Evolutionary conservation across 768 basidiomycete genomes (phyloP), one percentile per base, ranked within the genome.

Genomic region (Fistulinella prunicolor): DNA sequence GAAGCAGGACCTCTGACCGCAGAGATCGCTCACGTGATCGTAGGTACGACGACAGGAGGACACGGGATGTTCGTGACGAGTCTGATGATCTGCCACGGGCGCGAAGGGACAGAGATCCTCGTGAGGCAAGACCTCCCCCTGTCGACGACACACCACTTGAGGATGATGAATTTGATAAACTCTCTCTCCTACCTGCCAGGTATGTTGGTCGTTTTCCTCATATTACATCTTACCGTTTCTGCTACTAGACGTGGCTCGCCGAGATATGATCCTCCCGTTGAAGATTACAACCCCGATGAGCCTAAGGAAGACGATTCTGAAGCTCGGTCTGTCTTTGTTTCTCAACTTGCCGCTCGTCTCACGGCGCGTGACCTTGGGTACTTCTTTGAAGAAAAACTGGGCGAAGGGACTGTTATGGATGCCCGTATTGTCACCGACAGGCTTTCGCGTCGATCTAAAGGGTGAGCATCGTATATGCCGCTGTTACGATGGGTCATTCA

Each of bases 341-440:
- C 94, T 60, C 96, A 98, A 73, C 85, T 99, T 66, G 92, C 96
- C 60, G 93, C 94, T 53, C 86, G 93, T 63, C 82, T 98, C 66
- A 97, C 94, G 50, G 93, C 94, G 60, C 84, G 93, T 66, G 96
- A 99, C 74, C 76, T 99, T 71, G 94, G 94, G 56, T 90, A 94
- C 72, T 99, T 99, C 76, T 98, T 99, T 64, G 95, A 98, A 75
- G 89, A 95, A 65, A 91, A 94, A 66, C 77, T 97, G 38, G 95
- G 94, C 19, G 89, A 93, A 72, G 86, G 86, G 30, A 83, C 89
- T 17, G 96, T 99, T 7, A 85, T 94, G 76, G 96, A 99, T 62
- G 89, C 95, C 22, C 77, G 94, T 50, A 94, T 99, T 62, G 96
- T 99, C 28, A 95, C 94, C 1, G 96, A 99, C 62, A 78, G 94